phyloP scores from a whole-genome alignment of 139 green algal genomes.

The Closterium sp. region DNA sequence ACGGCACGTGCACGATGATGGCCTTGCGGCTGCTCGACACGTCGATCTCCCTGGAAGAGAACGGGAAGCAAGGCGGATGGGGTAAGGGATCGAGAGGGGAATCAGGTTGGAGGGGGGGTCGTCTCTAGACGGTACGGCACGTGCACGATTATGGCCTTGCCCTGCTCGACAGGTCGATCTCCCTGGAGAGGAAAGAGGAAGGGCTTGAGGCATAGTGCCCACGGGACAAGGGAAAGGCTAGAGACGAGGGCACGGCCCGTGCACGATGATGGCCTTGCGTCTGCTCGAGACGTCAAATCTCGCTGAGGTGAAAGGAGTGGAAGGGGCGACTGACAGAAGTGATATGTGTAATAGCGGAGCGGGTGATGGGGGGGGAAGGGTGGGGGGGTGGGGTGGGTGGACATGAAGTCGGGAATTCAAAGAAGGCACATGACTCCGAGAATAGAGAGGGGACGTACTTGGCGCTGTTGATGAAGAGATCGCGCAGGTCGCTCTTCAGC shows the following conservation, averaged over 20 bases:
- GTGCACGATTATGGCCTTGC: background rate
- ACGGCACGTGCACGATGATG: conserved; percentile 96
- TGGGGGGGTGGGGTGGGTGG: background rate
- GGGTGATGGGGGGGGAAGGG: background rate
- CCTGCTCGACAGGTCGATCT: conserved; percentile 6
- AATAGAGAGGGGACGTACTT: conserved; percentile 45
- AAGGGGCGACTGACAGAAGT: too few relatives aligned
- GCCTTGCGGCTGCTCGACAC: conserved; percentile 83
- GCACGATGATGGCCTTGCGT: background rate
- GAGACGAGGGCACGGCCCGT: too few relatives aligned
- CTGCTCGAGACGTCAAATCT: too few relatives aligned
- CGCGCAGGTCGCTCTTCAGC: conserved; percentile 94
- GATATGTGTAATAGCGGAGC: background rate
- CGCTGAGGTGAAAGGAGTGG: too few relatives aligned
- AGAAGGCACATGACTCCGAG: background rate
- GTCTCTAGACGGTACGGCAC: too few relatives aligned
- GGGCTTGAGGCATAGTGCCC: too few relatives aligned
- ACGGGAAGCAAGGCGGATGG: background rate
- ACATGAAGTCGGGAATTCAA: background rate
- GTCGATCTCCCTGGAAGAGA: conserved; percentile 75
- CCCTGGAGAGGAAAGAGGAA: background rate
- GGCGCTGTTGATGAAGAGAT: conserved; percentile 96
- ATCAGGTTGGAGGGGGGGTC: too few relatives aligned
- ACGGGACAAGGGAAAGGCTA: too few relatives aligned
- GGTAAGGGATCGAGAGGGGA: too few relatives aligned